Base-by-base conservation (phyloP, 148 eudicot genomes). In the Amaranthus palmeri region DNA sequence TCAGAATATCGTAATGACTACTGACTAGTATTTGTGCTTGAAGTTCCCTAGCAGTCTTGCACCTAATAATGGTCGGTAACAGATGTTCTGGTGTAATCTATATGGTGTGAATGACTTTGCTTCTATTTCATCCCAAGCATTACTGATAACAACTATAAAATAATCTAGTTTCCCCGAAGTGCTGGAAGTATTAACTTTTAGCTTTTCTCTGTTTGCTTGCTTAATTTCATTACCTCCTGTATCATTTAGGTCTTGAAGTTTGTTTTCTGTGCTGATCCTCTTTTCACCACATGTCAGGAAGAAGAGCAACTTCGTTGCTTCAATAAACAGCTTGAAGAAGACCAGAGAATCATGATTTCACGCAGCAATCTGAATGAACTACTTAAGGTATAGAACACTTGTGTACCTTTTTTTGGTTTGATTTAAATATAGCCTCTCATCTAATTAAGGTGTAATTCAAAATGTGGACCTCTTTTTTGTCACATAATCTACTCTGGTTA, bases 261-360 rank as follows among this genome's bases (percentile, higher is more conserved):
- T 54, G 36, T 61, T 8, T 56, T 54, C 46, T 36, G 5, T 53
- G 45, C 41, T 74, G 12, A 44, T 41, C 12, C 13, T 60, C 61
- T 63, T 74, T 48, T 67, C 61, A 48, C 15, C 44, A 44, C 74
- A 55, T 83, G 42, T 70, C 87, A 95, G 99, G 99, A 95, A 82
- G 99, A 95, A 61, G 96, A 92, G 62, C 76, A 77, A 36, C 90
- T 90, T 76, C 85, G 74, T 72, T 87, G 83, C 81, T 92, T 95
- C 77, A 92, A 87, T 76, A 91, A 95, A 74, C 99, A 95, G 78
- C 83, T 95, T 75, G 97, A 95, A 77, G 99, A 92, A 71, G 99
- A 95, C 78, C 84, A 88, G 74, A 90, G 87, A 86, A 90, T 95
- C 67, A 86, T 89, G 40, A 87, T 95, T 64, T 85, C 97, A 42